Percentiles rank a stretch among this genome's conserved stretches.
Conservation (phyloP, 345 rosid genomes). For the Limnanthes douglasii region DNA sequence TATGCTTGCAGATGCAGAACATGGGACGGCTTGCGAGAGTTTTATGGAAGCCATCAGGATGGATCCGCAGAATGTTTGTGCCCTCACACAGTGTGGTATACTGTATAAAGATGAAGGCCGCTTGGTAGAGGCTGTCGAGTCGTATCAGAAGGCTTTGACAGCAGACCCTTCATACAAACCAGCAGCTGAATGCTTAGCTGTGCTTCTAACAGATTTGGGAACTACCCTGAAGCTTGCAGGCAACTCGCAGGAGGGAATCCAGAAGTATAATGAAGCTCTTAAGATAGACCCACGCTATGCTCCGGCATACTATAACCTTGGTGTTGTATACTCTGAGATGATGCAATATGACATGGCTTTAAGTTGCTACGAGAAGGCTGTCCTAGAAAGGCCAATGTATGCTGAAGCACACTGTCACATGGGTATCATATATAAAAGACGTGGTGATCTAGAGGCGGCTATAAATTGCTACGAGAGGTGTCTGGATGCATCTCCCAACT, state of each 20-base stretch:
- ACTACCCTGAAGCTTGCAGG: slow-evolving; percentile 95
- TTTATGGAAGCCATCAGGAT: slow-evolving; percentile 74
- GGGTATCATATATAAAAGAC: slow-evolving; percentile 98
- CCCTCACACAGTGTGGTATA: slow-evolving; percentile 88
- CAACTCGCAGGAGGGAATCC: slow-evolving; percentile 90
- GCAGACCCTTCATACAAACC: slow-evolving; percentile 87
- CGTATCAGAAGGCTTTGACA: slow-evolving; percentile 82
- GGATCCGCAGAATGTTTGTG: slow-evolving; percentile 88
- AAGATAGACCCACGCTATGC: slow-evolving; percentile 93
- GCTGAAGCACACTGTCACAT: slow-evolving; percentile 99
- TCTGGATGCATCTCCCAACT: slow-evolving; percentile 95
- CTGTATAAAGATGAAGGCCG: slow-evolving; percentile 94
- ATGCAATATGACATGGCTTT: slow-evolving; percentile 98
- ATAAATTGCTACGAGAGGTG: slow-evolving; percentile 99
- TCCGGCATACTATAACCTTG: slow-evolving; percentile 98
- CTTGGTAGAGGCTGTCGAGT: slow-evolving; percentile 90
- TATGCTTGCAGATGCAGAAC: slow-evolving; percentile 92
- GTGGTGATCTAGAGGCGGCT: slow-evolving; percentile 93
- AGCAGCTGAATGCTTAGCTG: slow-evolving; percentile 93
- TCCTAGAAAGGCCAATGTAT: slow-evolving; percentile 91
- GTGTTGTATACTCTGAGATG: slow-evolving; percentile 97
- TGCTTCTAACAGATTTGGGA: slow-evolving; percentile 93
- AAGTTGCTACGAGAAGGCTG: slow-evolving; percentile 96
- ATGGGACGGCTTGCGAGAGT: slow-evolving; percentile 82
- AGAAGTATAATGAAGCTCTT: slow-evolving; percentile 95